Percentiles rank a stretch among this genome's conserved stretches.
These are phyloP conservation scores for Panicum hallii DNA, from an alignment of 202 grass and related monocot species.

Conservation along the genomic window DNA sequence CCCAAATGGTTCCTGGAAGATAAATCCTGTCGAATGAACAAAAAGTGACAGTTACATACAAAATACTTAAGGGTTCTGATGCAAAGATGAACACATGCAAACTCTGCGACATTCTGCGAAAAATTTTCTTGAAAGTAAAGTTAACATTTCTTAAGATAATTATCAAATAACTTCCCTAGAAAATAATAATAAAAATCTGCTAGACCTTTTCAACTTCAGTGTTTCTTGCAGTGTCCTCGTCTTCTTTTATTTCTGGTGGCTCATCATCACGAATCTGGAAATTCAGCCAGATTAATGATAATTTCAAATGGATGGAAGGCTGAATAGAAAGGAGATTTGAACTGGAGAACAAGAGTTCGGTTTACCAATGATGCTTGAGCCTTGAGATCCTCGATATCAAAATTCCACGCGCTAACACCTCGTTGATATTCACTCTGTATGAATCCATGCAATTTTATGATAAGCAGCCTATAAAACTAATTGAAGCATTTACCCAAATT, in stretches of 20 bases:
- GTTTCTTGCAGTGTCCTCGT: conserved; percentile 64
- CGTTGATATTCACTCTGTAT: conserved; percentile 97
- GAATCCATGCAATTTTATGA: conserved; percentile 29
- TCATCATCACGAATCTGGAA: conserved; percentile 93
- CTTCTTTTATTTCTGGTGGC: conserved; percentile 85
- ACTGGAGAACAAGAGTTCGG: conserved; percentile 23
- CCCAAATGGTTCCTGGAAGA: conserved; percentile 60
- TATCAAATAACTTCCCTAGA: conserved; percentile 10
- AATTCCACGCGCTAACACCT: conserved; percentile 99
- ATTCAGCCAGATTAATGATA: conserved; percentile 44
- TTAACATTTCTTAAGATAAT: conserved; percentile 22
- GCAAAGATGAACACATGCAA: background rate
- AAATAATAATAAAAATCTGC: conserved; percentile 41
- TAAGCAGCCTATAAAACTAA: conserved; percentile 8
- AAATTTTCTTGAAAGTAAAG: conserved; percentile 6
- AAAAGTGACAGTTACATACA: conserved; percentile 36
- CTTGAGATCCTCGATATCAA: conserved; percentile 98
- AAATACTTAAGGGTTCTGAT: conserved; percentile 21
- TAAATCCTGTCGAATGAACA: conserved; percentile 56
- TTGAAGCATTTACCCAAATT: background rate
- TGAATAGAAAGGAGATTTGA: conserved; percentile 30
- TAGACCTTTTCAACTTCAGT: conserved; percentile 67
- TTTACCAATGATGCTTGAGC: conserved; percentile 95
- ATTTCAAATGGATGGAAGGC: conserved; percentile 36
- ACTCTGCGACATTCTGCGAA: background rate